phyloP scores from a whole-genome alignment of 2,329 filamentous ascomycete species.

The Fusarium setosum region DNA sequence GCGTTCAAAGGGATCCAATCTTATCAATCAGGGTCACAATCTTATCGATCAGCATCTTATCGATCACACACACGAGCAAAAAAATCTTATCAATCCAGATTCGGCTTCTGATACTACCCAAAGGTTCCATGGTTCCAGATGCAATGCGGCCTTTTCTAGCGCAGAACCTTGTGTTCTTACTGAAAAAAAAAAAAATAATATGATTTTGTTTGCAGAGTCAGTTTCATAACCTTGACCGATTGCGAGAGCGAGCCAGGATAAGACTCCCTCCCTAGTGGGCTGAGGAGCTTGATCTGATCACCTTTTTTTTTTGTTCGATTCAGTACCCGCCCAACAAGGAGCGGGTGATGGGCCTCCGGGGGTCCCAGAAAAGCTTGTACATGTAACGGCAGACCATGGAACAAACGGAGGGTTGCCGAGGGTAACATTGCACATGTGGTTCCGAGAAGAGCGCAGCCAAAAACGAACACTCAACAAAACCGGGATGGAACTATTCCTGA shows the following conservation, averaged over 20 bases:
- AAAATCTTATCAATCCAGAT: constrained; percentile 17
- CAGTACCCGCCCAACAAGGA: not conserved
- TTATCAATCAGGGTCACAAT: constrained; percentile 26
- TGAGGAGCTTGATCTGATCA: constrained; percentile 1
- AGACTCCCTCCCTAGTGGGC: not conserved
- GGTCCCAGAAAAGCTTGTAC: not conserved
- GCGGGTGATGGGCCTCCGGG: constrained; percentile 3
- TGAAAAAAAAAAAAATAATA: not conserved
- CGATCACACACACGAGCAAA: constrained; percentile 4
- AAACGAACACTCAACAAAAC: not conserved
- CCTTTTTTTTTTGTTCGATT: not conserved
- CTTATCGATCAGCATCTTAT: constrained; percentile 34
- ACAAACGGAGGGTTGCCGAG: constrained; percentile 3
- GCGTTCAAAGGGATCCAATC: constrained; percentile 1
- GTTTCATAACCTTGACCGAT: constrained; percentile 6
- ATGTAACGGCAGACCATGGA: not conserved
- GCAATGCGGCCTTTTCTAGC: too few relatives aligned
- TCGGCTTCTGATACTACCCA: not conserved
- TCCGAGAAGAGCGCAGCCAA: not conserved
- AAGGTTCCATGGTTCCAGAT: constrained; percentile 10
- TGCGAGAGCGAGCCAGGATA: not conserved
- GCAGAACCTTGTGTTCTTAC: not conserved
- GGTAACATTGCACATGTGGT: not conserved
- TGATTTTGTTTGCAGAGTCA: constrained; percentile 6
- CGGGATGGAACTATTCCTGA: not conserved